Percentiles rank a stretch among this genome's conserved stretches.
Evolutionary conservation across 2,329 filamentous ascomycete genomes (phyloP).

Genomic region (Sarocladiaceae sp.): DNA sequence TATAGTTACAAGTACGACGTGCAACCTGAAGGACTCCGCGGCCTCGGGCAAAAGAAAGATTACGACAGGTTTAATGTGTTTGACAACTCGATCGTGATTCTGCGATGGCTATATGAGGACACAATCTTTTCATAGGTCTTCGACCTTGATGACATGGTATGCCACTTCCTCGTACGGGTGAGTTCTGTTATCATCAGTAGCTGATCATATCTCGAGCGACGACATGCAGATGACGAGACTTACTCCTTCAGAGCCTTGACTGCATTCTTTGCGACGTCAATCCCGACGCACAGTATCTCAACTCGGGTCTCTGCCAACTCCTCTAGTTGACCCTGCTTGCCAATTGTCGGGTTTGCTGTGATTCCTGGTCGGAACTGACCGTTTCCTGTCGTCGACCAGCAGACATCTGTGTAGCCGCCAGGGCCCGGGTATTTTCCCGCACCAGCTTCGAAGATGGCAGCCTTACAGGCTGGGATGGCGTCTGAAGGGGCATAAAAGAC

Average conservation of each 20-base stretch:
- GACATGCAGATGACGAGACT: slow-evolving; percentile 20
- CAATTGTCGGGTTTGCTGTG: slow-evolving; percentile 57
- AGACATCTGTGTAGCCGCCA: slow-evolving; percentile 50
- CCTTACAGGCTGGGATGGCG: slow-evolving; percentile 43
- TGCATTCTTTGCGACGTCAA: slow-evolving; percentile 47
- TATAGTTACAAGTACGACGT: slow-evolving; percentile 5
- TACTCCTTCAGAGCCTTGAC: slow-evolving; percentile 61
- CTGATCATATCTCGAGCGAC: slow-evolving; percentile 1
- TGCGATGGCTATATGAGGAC: too few species aligned
- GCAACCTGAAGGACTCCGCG: background rate
- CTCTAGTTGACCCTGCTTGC: slow-evolving; percentile 50
- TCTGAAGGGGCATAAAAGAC: slow-evolving; percentile 44
- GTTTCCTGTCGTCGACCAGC: slow-evolving; percentile 45
- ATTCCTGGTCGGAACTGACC: slow-evolving; percentile 62
- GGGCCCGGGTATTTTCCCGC: slow-evolving; percentile 44
- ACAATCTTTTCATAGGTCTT: slow-evolving; percentile 43
- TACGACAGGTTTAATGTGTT: slow-evolving; percentile 4
- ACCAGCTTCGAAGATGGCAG: slow-evolving; percentile 51
- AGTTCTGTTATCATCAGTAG: slow-evolving; percentile 21
- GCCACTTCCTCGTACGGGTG: slow-evolving; percentile 49
- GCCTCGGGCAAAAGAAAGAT: slow-evolving; percentile 5
- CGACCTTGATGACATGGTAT: slow-evolving; percentile 41
- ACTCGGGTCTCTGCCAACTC: slow-evolving; percentile 54
- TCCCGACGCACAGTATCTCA: slow-evolving; percentile 56
- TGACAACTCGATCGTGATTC: background rate